Conservation (phyloP, 2,329 filamentous ascomycete species). For the Fusarium burgessii region DNA sequence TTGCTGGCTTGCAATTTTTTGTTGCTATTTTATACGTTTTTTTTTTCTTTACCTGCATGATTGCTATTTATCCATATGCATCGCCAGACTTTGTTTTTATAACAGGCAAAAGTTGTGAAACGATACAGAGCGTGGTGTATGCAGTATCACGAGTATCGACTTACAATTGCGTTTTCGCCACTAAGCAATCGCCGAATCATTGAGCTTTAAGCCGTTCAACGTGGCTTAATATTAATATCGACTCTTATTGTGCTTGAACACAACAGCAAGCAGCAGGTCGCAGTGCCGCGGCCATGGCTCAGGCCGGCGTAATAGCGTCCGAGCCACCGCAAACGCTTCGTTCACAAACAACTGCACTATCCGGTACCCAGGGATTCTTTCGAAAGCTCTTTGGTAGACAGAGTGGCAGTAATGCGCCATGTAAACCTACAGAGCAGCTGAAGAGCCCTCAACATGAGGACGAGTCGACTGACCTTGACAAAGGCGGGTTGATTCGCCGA, state of each 20-base stretch:
- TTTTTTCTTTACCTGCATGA: constrained; percentile 28
- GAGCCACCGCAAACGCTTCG: constrained; percentile 45
- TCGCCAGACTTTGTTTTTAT: constrained; percentile 20
- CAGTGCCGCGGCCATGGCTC: constrained; percentile 49
- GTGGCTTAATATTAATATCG: constrained; percentile 16
- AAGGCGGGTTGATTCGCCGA: constrained; percentile 56
- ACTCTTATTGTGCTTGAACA: constrained; percentile 15
- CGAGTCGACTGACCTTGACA: constrained; percentile 46
- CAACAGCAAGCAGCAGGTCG: constrained; percentile 23
- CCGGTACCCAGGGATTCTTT: constrained; percentile 45
- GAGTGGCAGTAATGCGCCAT: constrained; percentile 21
- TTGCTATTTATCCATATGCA: constrained; percentile 21
- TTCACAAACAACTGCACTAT: constrained; percentile 43
- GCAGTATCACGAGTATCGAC: constrained; percentile 27
- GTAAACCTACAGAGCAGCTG: constrained; percentile 29
- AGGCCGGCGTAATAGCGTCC: constrained; percentile 46
- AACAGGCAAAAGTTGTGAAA: constrained; percentile 32
- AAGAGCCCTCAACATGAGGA: constrained; percentile 51
- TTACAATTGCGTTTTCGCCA: constrained; percentile 26
- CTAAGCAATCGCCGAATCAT: constrained; percentile 23
- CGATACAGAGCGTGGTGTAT: constrained; percentile 35
- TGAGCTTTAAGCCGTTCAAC: constrained; percentile 18
- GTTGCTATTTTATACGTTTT: constrained; percentile 3
- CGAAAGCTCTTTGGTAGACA: constrained; percentile 48
- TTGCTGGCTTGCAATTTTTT: constrained; percentile 28